Conservation (phyloP, 108 stramenopile species). For the Halocafeteria seosinensis region DNA sequence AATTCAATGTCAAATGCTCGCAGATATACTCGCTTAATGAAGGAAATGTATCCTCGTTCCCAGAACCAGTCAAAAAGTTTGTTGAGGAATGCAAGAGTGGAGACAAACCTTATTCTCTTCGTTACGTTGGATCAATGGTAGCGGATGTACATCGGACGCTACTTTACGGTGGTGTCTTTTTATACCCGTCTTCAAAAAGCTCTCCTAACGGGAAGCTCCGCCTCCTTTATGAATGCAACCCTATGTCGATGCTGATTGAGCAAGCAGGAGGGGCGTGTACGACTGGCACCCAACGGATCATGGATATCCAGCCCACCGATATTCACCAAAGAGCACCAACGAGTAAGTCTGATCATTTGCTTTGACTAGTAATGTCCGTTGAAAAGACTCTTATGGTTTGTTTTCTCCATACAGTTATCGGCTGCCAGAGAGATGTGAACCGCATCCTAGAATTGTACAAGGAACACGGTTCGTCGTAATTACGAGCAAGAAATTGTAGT, state of each 20-base stretch:
- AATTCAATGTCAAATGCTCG: too few relatives aligned
- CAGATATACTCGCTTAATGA: constrained; percentile 96
- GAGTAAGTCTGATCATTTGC: too few relatives aligned
- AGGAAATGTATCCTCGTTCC: constrained; percentile 79
- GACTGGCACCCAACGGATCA: constrained; percentile 73
- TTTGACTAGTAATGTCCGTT: too few relatives aligned
- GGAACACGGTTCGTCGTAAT: too few relatives aligned
- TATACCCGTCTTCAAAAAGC: constrained; percentile 89
- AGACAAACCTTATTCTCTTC: constrained; percentile 62
- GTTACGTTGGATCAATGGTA: constrained; percentile 98
- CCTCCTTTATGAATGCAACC: constrained; percentile 95
- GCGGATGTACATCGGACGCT: constrained; percentile 96
- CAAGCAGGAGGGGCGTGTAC: constrained; percentile 87
- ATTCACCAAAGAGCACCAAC: constrained; percentile 82
- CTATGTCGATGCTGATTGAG: constrained; percentile 96
- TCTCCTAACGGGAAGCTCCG: constrained; percentile 79
- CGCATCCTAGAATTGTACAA: too few relatives aligned
- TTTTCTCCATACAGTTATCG: too few relatives aligned
- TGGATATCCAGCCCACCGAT: constrained; percentile 62
- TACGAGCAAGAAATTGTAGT: too few relatives aligned
- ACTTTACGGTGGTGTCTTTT: constrained; percentile 91
- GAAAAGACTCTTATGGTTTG: too few relatives aligned
- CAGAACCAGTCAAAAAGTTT: constrained; percentile 70
- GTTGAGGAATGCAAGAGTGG: constrained; percentile 64
- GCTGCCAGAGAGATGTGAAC: too few relatives aligned